A percentile compares a stretch with the other conserved stretches of the same genome.
Conservation (phyloP, 2,329 filamentous ascomycete species). For the Aspergillus brasiliensis region DNA sequence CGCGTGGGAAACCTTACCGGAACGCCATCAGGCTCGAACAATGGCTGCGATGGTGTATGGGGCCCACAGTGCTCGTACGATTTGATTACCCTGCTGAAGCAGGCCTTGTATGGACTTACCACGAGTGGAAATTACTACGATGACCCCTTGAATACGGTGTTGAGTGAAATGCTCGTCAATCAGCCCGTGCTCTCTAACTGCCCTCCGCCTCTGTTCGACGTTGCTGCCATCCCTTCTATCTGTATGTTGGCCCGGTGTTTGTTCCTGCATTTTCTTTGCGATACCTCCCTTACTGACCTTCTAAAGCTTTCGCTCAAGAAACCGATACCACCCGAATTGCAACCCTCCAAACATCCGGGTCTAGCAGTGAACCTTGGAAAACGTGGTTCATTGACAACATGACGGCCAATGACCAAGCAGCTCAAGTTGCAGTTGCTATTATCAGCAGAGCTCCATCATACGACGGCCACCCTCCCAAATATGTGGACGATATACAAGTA, state of each 20-base stretch:
- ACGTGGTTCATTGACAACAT: slow-evolving; percentile 41
- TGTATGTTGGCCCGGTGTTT: slow-evolving; percentile 25
- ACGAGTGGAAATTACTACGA: slow-evolving; percentile 30
- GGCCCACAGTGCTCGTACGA: slow-evolving; percentile 34
- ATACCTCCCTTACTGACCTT: slow-evolving; percentile 3
- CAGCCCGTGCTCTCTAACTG: slow-evolving; percentile 31
- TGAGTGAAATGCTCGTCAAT: slow-evolving; percentile 30
- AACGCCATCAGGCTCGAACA: slow-evolving; percentile 35
- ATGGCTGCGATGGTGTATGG: slow-evolving; percentile 44
- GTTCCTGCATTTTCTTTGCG: slow-evolving; percentile 1
- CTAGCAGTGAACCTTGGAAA: slow-evolving; percentile 33
- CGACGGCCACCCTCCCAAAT: slow-evolving; percentile 24
- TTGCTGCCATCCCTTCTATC: slow-evolving; percentile 35
- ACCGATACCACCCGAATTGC: slow-evolving; percentile 28
- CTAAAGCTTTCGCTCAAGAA: slow-evolving; percentile 36
- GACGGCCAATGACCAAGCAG: slow-evolving; percentile 35
- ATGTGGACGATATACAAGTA: slow-evolving; percentile 36
- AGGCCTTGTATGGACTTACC: slow-evolving; percentile 30
- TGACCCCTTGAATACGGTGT: slow-evolving; percentile 32
- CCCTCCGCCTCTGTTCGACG: slow-evolving; percentile 35
- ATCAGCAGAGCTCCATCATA: slow-evolving; percentile 37
- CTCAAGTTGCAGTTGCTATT: slow-evolving; percentile 41
- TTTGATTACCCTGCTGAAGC: slow-evolving; percentile 31
- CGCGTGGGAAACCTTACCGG: slow-evolving; percentile 41
- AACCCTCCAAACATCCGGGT: slow-evolving; percentile 33